Percentiles rank a stretch among this genome's conserved stretches.
These are phyloP conservation scores for Toxicodendron radicans DNA, from an alignment of 345 rosid genomes.

Conservation along the genomic window DNA sequence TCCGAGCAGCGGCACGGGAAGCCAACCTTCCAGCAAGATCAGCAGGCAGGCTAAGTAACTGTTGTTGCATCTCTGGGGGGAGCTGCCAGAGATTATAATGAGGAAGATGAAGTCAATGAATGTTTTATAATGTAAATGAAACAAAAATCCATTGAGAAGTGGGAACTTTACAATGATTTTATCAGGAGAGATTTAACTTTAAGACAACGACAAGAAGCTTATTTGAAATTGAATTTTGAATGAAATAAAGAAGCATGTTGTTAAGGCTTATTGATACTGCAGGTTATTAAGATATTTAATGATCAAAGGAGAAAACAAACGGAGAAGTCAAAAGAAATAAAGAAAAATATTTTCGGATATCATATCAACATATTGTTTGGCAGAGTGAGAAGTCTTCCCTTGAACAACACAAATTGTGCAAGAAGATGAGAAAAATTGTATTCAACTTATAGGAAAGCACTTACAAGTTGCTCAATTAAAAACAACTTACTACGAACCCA, in stretches of 20 bases:
- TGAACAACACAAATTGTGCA: too few species aligned
- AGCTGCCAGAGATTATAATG: constrained; percentile 44
- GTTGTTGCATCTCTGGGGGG: constrained; percentile 75
- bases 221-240: background rate
- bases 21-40: constrained; percentile 70
- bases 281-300: too few species aligned
- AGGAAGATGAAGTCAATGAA: background rate
- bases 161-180: background rate
- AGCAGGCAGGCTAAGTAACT: constrained; percentile 67
- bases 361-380: too few species aligned
- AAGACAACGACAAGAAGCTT: background rate
- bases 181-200: background rate
- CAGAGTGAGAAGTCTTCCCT: too few species aligned
- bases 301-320: too few species aligned
- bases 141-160: background rate
- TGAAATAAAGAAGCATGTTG: background rate
- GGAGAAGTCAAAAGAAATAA: too few species aligned
- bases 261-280: too few species aligned
- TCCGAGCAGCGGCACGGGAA: constrained; percentile 78
- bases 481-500: too few species aligned
- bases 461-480: too few species aligned
- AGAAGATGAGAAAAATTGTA: too few species aligned
- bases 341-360: too few species aligned
- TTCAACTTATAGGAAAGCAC: too few species aligned
- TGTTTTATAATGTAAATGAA: background rate